Conservation (phyloP, 345 rosid species). For the Moricandia arvensis region DNA sequence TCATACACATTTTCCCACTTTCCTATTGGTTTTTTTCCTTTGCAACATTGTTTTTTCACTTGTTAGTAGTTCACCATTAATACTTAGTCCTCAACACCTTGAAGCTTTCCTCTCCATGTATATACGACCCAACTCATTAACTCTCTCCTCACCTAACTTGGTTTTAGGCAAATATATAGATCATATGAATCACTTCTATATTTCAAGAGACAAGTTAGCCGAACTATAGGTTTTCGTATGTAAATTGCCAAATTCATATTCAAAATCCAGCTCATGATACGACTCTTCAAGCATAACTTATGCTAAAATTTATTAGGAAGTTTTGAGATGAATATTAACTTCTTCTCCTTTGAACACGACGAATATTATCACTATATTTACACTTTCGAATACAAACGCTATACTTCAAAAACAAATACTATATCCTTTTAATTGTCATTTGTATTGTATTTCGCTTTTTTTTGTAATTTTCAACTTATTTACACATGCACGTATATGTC, state of each 20-base stretch:
- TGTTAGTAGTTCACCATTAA: not conserved
- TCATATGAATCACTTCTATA: not conserved
- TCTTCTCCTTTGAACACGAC: too few species aligned
- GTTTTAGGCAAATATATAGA: not conserved
- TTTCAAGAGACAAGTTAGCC: slow-evolving; percentile 20
- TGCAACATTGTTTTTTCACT: not conserved
- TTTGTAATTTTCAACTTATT: not conserved
- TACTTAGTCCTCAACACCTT: not conserved
- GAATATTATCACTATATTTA: too few species aligned
- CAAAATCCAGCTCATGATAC: not conserved
- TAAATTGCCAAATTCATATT: not conserved
- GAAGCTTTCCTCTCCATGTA: slow-evolving; percentile 3
- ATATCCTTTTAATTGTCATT: not conserved
- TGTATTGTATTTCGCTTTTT: not conserved
- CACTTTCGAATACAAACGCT: too few species aligned
- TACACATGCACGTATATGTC: not conserved
- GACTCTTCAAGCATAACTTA: not conserved
- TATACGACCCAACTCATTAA: slow-evolving; percentile 33
- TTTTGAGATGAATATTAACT: too few species aligned
- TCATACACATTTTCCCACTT: too few species aligned
- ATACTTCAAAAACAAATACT: not conserved
- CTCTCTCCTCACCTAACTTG: slow-evolving; percentile 23
- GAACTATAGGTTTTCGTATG: not conserved
- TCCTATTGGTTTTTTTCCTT: too few species aligned
- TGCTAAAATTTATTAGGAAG: not conserved